A percentile compares a stretch with the other conserved stretches of the same genome.
Conservation (phyloP, 345 rosid genomes). For the Capsella bursapastoris region DNA sequence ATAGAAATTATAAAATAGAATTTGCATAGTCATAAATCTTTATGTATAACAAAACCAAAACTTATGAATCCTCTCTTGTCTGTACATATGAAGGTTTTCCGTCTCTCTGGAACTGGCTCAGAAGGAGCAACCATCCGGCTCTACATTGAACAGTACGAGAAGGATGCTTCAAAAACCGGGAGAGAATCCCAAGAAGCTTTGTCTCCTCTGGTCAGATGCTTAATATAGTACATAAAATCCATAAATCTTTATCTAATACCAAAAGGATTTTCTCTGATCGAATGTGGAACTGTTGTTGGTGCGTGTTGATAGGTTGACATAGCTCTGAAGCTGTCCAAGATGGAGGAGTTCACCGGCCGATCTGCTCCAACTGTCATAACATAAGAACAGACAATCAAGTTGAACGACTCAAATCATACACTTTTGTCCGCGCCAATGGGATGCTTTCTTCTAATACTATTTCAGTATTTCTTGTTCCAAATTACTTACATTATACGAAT, state of each 20-base stretch:
- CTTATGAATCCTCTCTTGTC: background rate
- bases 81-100: slow-evolving; percentile 69
- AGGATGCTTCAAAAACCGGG: slow-evolving; percentile 86
- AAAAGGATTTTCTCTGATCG: background rate
- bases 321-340: slow-evolving; percentile 91
- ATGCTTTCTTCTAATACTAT: slow-evolving; percentile 23
- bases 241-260: background rate
- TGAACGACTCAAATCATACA: slow-evolving; percentile 11
- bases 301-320: slow-evolving; percentile 69
- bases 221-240: background rate
- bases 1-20: background rate
- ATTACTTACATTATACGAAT: slow-evolving; percentile 23
- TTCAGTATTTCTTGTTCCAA: background rate
- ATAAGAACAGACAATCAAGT: slow-evolving; percentile 43
- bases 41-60: background rate
- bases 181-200: slow-evolving; percentile 91
- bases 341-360: slow-evolving; percentile 92
- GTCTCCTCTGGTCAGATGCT: slow-evolving; percentile 77
- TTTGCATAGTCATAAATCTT: background rate
- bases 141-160: slow-evolving; percentile 96
- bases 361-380: slow-evolving; percentile 96
- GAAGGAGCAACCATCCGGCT: slow-evolving; percentile 98
- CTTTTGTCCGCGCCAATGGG: slow-evolving; percentile 7
- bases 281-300: slow-evolving; percentile 9
- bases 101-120: slow-evolving; percentile 98